Conservation (phyloP, 2,329 filamentous ascomycete genomes). For the Sporothrix dimorphospora region DNA sequence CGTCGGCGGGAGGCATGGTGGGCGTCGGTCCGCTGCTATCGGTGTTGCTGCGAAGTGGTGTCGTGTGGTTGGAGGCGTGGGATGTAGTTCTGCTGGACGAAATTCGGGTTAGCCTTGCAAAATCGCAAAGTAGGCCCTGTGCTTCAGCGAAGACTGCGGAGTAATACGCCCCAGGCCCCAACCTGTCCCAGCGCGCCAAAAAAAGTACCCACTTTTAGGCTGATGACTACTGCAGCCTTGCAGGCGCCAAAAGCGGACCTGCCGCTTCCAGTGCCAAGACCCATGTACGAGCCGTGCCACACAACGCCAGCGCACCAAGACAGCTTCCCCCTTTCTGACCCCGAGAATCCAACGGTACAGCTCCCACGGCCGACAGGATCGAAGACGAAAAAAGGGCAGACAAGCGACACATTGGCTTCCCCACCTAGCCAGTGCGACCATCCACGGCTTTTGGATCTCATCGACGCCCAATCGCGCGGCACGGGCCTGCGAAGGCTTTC, state of each 20-base stretch:
- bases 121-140: neutral
- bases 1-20: constrained; percentile 48
- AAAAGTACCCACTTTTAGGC: constrained; percentile 4
- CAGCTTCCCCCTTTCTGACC: constrained; percentile 11
- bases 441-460: neutral
- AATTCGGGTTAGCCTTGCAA: neutral
- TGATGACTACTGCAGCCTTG: constrained; percentile 1
- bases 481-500: neutral
- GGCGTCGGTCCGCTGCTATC: neutral
- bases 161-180: too few relatives aligned
- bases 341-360: neutral
- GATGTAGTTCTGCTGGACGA: too few relatives aligned
- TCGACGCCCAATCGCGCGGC: neutral
- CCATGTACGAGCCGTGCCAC: constrained; percentile 15
- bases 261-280: constrained; percentile 12
- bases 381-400: neutral
- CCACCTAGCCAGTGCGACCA: neutral
- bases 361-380: neutral
- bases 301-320: neutral
- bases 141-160: neutral
- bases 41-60: neutral
- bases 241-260: constrained; percentile 6
- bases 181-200: neutral
- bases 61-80: neutral
- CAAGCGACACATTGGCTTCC: neutral